A percentile compares a stretch with the other conserved stretches of the same genome.
Evolutionary conservation across 306 rosid genomes (phyloP).

Genomic region (Dryas octopetala): DNA sequence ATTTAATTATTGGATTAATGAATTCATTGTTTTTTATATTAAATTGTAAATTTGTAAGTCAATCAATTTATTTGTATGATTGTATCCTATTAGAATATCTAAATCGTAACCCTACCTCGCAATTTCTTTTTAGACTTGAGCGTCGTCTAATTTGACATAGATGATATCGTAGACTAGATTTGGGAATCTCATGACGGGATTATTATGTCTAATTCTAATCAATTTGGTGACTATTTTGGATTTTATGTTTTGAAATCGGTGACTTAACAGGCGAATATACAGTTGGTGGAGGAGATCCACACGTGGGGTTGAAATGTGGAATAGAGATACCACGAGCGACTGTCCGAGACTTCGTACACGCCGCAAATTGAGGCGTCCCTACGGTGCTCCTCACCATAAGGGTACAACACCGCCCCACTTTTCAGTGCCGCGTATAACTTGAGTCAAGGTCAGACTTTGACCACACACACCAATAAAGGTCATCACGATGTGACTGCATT

Average conservation of each 20-base stretch:
- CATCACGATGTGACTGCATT: not conserved
- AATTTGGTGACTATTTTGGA: no score
- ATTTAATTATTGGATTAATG: no score
- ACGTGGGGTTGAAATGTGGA: not conserved
- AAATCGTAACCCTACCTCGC: no score
- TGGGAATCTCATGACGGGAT: not conserved
- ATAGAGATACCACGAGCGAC: constrained; percentile 9
- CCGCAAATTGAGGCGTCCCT: constrained; percentile 28
- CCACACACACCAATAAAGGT: not conserved
- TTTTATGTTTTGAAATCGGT: no score
- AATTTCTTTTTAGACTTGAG: no score
- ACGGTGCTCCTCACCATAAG: constrained; percentile 5
- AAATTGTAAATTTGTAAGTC: no score
- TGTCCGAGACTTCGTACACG: not conserved
- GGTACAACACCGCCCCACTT: constrained; percentile 9
- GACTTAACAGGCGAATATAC: no score
- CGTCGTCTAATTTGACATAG: no score
- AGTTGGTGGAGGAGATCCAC: not conserved
- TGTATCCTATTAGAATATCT: no score
- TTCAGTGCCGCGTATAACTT: constrained; percentile 11
- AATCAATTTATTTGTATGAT: no score
- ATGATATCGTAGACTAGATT: not conserved
- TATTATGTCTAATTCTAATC: not conserved
- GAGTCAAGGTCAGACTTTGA: constrained; percentile 7
- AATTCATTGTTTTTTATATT: no score